Conservation (phyloP, 1,139 yeast genomes). For the Nakaseomyces nivariensis region DNA sequence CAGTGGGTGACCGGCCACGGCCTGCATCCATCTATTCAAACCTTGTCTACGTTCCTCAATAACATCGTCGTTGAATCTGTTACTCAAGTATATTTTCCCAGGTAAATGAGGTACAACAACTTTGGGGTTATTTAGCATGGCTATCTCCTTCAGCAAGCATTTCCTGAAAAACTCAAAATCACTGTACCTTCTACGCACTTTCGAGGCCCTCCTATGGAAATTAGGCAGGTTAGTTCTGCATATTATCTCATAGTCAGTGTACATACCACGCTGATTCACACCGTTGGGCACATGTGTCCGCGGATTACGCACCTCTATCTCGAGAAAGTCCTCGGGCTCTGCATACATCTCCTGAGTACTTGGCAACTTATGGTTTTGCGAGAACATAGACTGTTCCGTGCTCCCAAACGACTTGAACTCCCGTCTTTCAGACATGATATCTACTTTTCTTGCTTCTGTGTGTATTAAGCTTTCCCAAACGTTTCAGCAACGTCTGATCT, state of each 20-base stretch:
- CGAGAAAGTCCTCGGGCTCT: slow-evolving; percentile 89
- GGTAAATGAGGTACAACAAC: slow-evolving; percentile 85
- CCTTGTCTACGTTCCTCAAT: slow-evolving; percentile 82
- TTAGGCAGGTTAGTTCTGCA: slow-evolving; percentile 86
- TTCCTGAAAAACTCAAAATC: slow-evolving; percentile 74
- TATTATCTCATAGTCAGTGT: slow-evolving; percentile 83
- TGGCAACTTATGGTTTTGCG: slow-evolving; percentile 39
- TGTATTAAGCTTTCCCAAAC: not conserved
- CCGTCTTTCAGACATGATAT: slow-evolving; percentile 3
- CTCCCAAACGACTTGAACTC: slow-evolving; percentile 27
- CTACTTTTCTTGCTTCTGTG: not conserved
- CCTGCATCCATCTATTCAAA: slow-evolving; percentile 64
- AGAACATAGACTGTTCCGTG: slow-evolving; percentile 19
- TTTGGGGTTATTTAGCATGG: slow-evolving; percentile 30
- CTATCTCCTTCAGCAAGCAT: slow-evolving; percentile 48
- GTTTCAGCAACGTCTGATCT: not conserved
- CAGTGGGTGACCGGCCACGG: slow-evolving; percentile 89
- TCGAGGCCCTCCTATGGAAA: slow-evolving; percentile 54
- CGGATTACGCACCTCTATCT: slow-evolving; percentile 56
- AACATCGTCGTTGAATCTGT: slow-evolving; percentile 72
- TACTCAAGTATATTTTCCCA: slow-evolving; percentile 60
- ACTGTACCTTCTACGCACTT: slow-evolving; percentile 77
- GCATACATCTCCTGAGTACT: slow-evolving; percentile 79
- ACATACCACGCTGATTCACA: slow-evolving; percentile 48
- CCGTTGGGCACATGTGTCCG: slow-evolving; percentile 50